Percentiles rank a stretch among this genome's conserved stretches.
phyloP scores from a whole-genome alignment of 306 rosid genomes.

The Cyclanthera cordifolia region DNA sequence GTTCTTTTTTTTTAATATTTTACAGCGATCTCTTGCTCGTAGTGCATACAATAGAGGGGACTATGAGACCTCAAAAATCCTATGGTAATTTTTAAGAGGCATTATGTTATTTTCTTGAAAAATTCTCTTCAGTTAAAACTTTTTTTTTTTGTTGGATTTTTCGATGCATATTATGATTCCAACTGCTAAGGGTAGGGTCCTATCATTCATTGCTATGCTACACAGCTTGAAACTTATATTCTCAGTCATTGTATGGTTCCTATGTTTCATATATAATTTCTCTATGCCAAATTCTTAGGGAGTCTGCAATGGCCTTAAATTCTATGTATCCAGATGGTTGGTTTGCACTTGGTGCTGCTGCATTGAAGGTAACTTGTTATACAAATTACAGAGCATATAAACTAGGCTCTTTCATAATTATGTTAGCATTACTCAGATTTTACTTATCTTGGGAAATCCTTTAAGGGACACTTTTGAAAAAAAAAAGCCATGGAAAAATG shows the following conservation, averaged over 20 bases:
- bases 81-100: constrained; percentile 23
- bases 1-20: constrained; percentile 12
- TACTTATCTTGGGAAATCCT: not conserved
- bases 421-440: not conserved
- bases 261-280: not conserved
- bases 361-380: constrained; percentile 59
- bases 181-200: not conserved
- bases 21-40: constrained; percentile 84
- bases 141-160: not conserved
- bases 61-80: constrained; percentile 48
- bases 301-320: constrained; percentile 93
- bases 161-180: not conserved
- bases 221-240: constrained; percentile 1
- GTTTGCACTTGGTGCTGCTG: constrained; percentile 98
- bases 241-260: not conserved
- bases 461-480: not conserved
- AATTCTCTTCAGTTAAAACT: not conserved
- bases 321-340: constrained; percentile 90
- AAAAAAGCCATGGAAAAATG: constrained; percentile 20
- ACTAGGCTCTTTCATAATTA: not conserved
- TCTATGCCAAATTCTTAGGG: constrained; percentile 39
- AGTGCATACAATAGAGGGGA: constrained; percentile 97
- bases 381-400: constrained; percentile 8
- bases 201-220: not conserved
- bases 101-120: not conserved